A percentile compares a stretch with the other conserved stretches of the same genome.
phyloP scores from a whole-genome alignment of 139 green algal genomes.

The Nannochloris sp. region DNA sequence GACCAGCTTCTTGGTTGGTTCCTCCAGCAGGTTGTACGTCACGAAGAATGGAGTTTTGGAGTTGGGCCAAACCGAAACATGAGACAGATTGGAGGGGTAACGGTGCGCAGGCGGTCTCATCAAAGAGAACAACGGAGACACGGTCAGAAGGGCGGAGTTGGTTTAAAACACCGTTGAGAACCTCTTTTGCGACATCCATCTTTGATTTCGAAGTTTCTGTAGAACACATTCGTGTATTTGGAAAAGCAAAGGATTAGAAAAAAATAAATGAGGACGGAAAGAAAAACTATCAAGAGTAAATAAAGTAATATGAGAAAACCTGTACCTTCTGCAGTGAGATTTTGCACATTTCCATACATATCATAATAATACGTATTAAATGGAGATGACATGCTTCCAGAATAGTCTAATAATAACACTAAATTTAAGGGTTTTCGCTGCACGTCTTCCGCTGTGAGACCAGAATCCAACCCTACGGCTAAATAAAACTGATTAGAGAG shows the following conservation, averaged over 20 bases:
- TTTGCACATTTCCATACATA: neutral
- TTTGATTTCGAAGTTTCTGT: slow-evolving; percentile 18
- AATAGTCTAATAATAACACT: slow-evolving; percentile 18
- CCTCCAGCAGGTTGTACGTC: slow-evolving; percentile 1
- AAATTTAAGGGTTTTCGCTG: slow-evolving; percentile 11
- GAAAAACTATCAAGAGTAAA: neutral
- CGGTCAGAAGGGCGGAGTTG: slow-evolving; percentile 3
- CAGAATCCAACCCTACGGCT: slow-evolving; percentile 21
- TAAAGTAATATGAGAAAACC: neutral
- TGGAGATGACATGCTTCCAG: slow-evolving; percentile 13
- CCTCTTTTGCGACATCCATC: slow-evolving; percentile 27
- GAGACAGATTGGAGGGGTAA: neutral
- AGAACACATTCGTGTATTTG: neutral
- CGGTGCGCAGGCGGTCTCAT: slow-evolving; percentile 1
- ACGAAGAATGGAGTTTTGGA: slow-evolving; percentile 10
- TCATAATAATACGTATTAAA: slow-evolving; percentile 32
- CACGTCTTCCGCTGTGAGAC: neutral
- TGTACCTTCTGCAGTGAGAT: slow-evolving; percentile 12
- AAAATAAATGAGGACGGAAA: neutral
- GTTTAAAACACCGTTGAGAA: slow-evolving; percentile 13
- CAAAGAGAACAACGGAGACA: slow-evolving; percentile 23
- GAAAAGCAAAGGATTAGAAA: neutral
- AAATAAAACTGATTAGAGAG: neutral
- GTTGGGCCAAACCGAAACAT: neutral
- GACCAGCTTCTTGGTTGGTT: slow-evolving; percentile 5